Percentiles rank a stretch among this genome's conserved stretches.
Conservation (phyloP, 148 eudicot species). For the Polygonum maritimum region DNA sequence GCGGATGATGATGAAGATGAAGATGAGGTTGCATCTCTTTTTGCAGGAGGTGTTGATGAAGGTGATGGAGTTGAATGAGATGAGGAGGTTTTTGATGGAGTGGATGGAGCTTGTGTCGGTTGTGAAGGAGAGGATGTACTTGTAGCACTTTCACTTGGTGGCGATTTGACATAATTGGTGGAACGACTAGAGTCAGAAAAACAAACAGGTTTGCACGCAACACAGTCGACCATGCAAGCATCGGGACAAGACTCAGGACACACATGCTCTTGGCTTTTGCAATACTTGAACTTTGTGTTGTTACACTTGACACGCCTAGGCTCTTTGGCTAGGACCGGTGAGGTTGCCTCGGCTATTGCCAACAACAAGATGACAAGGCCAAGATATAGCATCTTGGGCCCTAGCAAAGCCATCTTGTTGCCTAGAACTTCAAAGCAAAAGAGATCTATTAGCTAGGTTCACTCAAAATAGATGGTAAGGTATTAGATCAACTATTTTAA, state of each 20-base stretch:
- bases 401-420: not conserved
- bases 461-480: not conserved
- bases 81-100: not conserved
- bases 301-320: not conserved
- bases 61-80: not conserved
- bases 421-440: not conserved
- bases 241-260: slow-evolving; percentile 2
- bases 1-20: not conserved
- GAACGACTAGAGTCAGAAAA: not conserved
- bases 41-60: not conserved
- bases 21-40: not conserved
- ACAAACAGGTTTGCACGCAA: slow-evolving; percentile 9
- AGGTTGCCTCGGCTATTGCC: not conserved
- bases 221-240: slow-evolving; percentile 4
- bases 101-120: not conserved
- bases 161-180: not conserved
- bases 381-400: not conserved
- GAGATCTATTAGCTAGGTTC: not conserved
- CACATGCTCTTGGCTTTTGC: not conserved
- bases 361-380: slow-evolving; percentile 1
- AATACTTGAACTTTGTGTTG: not conserved
- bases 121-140: not conserved
- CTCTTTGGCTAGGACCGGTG: not conserved
- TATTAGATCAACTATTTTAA: not conserved
- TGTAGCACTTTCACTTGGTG: not conserved